Conservation (phyloP, 148 eudicot species). For the Cornus kousa region DNA sequence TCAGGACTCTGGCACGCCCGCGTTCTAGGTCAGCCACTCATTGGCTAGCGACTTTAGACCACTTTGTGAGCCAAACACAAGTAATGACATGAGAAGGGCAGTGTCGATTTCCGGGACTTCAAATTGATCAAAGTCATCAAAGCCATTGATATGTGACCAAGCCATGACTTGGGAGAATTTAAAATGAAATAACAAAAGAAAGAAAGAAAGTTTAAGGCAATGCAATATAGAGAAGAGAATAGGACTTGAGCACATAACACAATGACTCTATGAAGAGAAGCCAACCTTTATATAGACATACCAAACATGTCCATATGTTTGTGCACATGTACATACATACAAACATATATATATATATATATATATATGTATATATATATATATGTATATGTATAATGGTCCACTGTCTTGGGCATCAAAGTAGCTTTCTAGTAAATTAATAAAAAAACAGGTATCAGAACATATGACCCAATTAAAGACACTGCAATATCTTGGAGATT, state of each 20-base stretch:
- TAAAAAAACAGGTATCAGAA: background rate
- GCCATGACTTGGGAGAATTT: constrained; percentile 7
- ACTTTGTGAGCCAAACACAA: too few species aligned
- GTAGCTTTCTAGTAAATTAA: constrained; percentile 5
- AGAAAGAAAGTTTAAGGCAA: background rate
- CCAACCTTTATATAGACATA: background rate
- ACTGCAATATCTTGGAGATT: constrained; percentile 11
- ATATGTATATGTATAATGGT: background rate
- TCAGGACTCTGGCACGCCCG: too few species aligned
- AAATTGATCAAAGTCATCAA: constrained; percentile 4
- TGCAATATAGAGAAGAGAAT: background rate
- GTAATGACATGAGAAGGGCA: constrained; percentile 26
- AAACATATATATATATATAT: too few species aligned
- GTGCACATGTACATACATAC: background rate
- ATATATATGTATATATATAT: background rate
- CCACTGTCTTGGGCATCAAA: background rate
- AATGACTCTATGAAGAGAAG: background rate
- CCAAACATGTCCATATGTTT: background rate
- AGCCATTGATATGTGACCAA: constrained; percentile 8
- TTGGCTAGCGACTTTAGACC: too few species aligned
- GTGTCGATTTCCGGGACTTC: constrained; percentile 21
- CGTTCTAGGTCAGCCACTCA: too few species aligned
- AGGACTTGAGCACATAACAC: background rate
- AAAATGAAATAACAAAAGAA: background rate
- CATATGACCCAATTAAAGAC: background rate